Evolutionary conservation across 1,284 basidiomycete genomes (phyloP).

Genomic region (Leccinum pachyderme): DNA sequence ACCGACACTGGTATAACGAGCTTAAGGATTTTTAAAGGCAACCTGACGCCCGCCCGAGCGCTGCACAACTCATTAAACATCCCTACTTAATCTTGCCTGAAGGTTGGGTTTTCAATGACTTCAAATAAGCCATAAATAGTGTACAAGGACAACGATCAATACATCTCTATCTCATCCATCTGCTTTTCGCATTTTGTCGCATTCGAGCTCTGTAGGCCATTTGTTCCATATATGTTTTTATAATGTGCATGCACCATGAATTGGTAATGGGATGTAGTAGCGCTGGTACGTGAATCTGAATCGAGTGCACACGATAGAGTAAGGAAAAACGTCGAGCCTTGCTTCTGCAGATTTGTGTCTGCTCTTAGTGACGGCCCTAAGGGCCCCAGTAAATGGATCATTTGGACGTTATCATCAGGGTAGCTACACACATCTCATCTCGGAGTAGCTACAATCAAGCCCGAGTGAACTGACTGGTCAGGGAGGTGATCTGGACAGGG

Average conservation of each 20-base stretch:
- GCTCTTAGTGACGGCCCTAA: background rate
- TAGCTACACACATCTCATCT: background rate
- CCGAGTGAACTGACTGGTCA: slow-evolving; percentile 63
- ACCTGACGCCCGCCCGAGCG: slow-evolving; percentile 83
- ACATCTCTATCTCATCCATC: slow-evolving; percentile 28
- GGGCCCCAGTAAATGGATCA: background rate
- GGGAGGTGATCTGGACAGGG: slow-evolving; percentile 63
- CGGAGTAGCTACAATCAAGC: slow-evolving; percentile 37
- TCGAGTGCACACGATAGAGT: background rate
- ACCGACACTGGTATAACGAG: background rate
- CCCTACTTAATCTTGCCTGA: slow-evolving; percentile 77
- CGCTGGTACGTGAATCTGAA: slow-evolving; percentile 34
- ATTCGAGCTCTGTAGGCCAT: slow-evolving; percentile 18
- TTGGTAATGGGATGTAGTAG: slow-evolving; percentile 31
- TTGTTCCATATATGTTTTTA: slow-evolving; percentile 33
- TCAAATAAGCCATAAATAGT: slow-evolving; percentile 33
- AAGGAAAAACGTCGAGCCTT: background rate
- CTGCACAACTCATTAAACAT: slow-evolving; percentile 80
- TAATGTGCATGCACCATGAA: slow-evolving; percentile 28
- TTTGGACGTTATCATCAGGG: background rate
- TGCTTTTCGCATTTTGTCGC: slow-evolving; percentile 23
- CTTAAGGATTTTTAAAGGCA: slow-evolving; percentile 51
- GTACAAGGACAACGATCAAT: slow-evolving; percentile 15
- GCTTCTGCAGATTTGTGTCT: background rate
- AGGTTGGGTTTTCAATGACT: slow-evolving; percentile 77